phyloP scores from a whole-genome alignment of 2,329 filamentous ascomycete genomes.

The Coniochaeta sp. region DNA sequence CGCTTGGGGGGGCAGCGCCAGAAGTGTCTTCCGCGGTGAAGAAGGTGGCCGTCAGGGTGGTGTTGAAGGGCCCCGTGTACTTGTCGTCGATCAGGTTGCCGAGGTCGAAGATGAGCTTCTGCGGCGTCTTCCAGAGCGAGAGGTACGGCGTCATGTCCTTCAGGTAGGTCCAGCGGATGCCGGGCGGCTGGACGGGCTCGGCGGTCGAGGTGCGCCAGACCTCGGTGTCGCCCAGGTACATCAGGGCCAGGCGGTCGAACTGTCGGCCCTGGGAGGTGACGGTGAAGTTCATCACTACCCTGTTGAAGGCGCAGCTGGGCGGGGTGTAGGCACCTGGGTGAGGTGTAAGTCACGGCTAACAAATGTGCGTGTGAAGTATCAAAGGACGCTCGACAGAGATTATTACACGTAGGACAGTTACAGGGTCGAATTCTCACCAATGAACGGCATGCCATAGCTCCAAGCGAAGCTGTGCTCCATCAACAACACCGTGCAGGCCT shows the following conservation, averaged over 20 bases:
- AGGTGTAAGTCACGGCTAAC: constrained; percentile 6
- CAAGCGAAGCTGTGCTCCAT: constrained; percentile 65
- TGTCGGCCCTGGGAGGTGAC: constrained; percentile 65
- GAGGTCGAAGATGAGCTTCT: constrained; percentile 75
- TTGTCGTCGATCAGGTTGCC: constrained; percentile 63
- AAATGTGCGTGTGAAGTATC: background rate
- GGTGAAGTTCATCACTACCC: constrained; percentile 69
- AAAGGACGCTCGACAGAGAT: too few relatives aligned
- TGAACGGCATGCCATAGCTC: constrained; percentile 67
- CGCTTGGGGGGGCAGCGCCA: constrained; percentile 40
- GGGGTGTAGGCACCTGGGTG: constrained; percentile 54
- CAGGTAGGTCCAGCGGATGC: constrained; percentile 68
- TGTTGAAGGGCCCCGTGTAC: constrained; percentile 69
- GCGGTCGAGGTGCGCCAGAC: constrained; percentile 81
- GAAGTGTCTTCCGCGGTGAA: constrained; percentile 42
- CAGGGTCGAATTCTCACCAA: constrained; percentile 57
- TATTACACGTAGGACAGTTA: too few relatives aligned
- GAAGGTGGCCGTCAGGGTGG: constrained; percentile 67
- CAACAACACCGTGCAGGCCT: constrained; percentile 46
- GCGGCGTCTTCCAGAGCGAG: constrained; percentile 58
- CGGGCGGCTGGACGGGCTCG: constrained; percentile 58
- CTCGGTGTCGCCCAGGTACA: constrained; percentile 72
- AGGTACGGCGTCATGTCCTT: constrained; percentile 74
- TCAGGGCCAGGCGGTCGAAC: constrained; percentile 66
- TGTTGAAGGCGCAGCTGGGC: constrained; percentile 63